Percentiles rank a stretch among this genome's conserved stretches.
Conservation (phyloP, 257 asterid species). For the Agastache rugosa region DNA sequence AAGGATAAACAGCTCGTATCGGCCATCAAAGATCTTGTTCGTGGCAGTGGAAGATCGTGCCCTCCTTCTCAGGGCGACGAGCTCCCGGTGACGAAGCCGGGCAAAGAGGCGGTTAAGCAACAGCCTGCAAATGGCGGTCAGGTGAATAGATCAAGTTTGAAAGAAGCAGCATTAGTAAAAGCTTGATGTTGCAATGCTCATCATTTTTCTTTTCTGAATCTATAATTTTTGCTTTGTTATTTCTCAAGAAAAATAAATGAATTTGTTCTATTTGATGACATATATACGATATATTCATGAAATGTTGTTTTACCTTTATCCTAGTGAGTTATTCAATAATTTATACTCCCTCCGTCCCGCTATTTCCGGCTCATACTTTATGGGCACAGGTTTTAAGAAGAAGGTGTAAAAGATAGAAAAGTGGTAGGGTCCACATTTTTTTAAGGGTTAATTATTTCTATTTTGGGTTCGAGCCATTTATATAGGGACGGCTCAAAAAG, state of each 20-base stretch:
- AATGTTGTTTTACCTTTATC: not conserved
- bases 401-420: too few relatives aligned
- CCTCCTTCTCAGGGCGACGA: constrained; percentile 58
- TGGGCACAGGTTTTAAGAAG: too few relatives aligned
- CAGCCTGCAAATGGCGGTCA: constrained; percentile 33
- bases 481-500: too few relatives aligned
- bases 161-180: constrained; percentile 45
- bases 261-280: not conserved
- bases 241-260: not conserved
- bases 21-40: constrained; percentile 65
- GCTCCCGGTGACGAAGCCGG: constrained; percentile 28
- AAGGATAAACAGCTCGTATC: constrained; percentile 67
- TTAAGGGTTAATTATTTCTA: too few relatives aligned
- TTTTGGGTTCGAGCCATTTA: too few relatives aligned
- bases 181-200: constrained; percentile 33
- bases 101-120: constrained; percentile 39
- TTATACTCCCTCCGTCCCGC: too few relatives aligned
- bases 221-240: not conserved
- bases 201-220: not conserved
- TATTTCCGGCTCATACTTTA: too few relatives aligned
- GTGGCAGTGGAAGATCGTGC: constrained; percentile 75
- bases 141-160: constrained; percentile 36
- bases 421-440: too few relatives aligned
- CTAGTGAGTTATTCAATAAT: not conserved
- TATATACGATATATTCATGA: not conserved